phyloP scores from a whole-genome alignment of 169 alveolate species.

The Theileria orientalis region DNA sequence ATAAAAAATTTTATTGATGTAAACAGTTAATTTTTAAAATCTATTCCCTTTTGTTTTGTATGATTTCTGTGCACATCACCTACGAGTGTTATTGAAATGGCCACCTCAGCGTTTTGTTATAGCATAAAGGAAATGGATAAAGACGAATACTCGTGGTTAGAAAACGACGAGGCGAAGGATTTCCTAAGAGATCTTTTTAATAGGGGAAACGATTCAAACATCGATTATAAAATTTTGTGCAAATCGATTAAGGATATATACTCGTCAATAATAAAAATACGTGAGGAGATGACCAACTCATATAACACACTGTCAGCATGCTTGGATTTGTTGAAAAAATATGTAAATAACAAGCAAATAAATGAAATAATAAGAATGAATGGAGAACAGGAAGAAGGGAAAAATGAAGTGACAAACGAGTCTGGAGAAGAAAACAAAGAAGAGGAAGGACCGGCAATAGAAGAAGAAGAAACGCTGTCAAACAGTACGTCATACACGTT shows the following conservation, averaged over 20 bases:
- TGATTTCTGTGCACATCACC: too few species aligned
- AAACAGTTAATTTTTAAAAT: too few species aligned
- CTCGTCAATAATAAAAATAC: neutral
- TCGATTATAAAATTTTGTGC: slow-evolving; percentile 1
- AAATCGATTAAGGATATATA: neutral
- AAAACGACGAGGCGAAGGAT: slow-evolving; percentile 11
- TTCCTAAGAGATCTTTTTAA: slow-evolving; percentile 3
- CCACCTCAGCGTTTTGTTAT: neutral
- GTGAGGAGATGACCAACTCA: slow-evolving; percentile 17
- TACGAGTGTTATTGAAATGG: slow-evolving; percentile 5
- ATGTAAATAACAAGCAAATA: neutral
- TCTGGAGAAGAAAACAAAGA: neutral
- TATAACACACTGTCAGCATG: slow-evolving; percentile 2
- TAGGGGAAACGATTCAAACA: neutral
- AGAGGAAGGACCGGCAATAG: neutral
- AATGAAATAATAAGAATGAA: neutral
- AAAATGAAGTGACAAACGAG: neutral
- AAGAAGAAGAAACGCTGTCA: neutral
- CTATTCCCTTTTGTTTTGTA: too few species aligned
- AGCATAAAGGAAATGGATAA: neutral
- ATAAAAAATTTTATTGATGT: too few species aligned
- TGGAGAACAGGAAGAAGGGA: neutral
- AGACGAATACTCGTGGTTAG: slow-evolving; percentile 10
- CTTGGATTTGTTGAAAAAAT: slow-evolving; percentile 1
- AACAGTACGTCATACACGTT: slow-evolving; percentile 49